Base-by-base conservation (phyloP, 2,329 filamentous ascomycete species). In the Tolypocladium cylindrosporum region DNA sequence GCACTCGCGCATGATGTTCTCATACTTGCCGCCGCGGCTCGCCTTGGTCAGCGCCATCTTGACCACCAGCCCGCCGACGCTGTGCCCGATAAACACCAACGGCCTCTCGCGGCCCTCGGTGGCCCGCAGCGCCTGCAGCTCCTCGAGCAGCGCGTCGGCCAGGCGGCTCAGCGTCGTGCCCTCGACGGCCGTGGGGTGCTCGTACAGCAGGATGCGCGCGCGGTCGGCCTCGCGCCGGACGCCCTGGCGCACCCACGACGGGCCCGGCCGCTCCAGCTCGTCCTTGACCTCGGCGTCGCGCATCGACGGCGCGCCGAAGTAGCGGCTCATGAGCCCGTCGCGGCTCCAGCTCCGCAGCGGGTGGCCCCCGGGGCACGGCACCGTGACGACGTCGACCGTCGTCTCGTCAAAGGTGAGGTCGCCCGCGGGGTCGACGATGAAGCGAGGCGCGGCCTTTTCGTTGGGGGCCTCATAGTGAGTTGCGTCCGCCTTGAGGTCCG, bases 61-160 rank as follows among this genome's bases (percentile, higher is more conserved):
- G 8, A 79, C 79, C 1, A 86, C 80, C 34, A 86, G 65, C 0
- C 84, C 84, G 1, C 84, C 84, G 7, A 86, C 74, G 53, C 83
- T 84, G 58, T 87, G 84, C 13, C 77, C 83, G 14, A 86, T 74
- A 64, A 86, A 84, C 60, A 86, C 76, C 2, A 86, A 63, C 0
- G 83, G 84, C 6, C 83, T 76, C 48, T 68, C 68, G 24, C 67
- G 65, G 54, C 69, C 69, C 65, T 71, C 68, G 0, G 63, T 65
- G 6, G 60, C 60, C 27, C 77, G 67, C 55, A 75, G 64, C 41
- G 62, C 67, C 34, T 62, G 61, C 13, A 83, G 60, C 34, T 80
- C 73, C 4, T 75, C 67, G 14, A 83, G 64, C 51, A 83, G 64
- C 50, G 77, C 75, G 24, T 77, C 72, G 1, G 80, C 78, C 31